A percentile compares a stretch with the other conserved stretches of the same genome.
These are phyloP conservation scores for Prunus mume DNA, from an alignment of 306 rosid genomes.

Conservation along the genomic window DNA sequence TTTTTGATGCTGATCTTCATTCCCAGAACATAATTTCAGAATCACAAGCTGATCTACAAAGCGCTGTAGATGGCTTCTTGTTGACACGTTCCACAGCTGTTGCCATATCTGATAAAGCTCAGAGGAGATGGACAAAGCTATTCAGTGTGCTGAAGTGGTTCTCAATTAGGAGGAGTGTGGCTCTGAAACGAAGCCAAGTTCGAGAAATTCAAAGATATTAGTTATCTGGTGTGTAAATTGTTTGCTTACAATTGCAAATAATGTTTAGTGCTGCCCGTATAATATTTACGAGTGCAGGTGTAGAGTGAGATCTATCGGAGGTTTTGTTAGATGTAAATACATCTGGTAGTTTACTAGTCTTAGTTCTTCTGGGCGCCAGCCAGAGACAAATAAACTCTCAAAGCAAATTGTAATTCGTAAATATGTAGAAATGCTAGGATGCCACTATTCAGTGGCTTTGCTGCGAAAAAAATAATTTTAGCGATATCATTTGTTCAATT, in stretches of 20 bases:
- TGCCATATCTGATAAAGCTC: conserved; percentile 47
- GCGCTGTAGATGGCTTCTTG: conserved; percentile 53
- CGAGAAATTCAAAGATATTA: conserved; percentile 33
- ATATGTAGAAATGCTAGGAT: conserved; percentile 21
- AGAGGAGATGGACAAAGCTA: conserved; percentile 79
- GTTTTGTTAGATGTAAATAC: conserved; percentile 48
- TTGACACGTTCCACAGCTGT: conserved; percentile 35
- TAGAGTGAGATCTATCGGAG: conserved; percentile 23
- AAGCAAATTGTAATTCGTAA: conserved; percentile 26
- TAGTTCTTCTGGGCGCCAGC: conserved; percentile 30
- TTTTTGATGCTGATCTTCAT: conserved; percentile 59
- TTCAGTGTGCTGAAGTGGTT: conserved; percentile 81
- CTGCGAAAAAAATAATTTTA: conserved; percentile 10
- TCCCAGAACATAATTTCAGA: conserved; percentile 43
- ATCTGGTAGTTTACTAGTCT: conserved; percentile 24
- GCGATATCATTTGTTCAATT: no score
- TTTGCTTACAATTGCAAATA: conserved; percentile 25
- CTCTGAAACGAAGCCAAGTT: conserved; percentile 22
- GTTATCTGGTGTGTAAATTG: not conserved
- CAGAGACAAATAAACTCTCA: conserved; percentile 23
- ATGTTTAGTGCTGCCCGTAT: conserved; percentile 31
- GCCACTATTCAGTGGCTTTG: not conserved
- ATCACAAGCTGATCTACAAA: conserved; percentile 54
- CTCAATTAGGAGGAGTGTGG: conserved; percentile 40
- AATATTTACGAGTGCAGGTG: conserved; percentile 25